Evolutionary conservation across 345 rosid species (phyloP).

Genomic region (Syzygium oleosum): DNA sequence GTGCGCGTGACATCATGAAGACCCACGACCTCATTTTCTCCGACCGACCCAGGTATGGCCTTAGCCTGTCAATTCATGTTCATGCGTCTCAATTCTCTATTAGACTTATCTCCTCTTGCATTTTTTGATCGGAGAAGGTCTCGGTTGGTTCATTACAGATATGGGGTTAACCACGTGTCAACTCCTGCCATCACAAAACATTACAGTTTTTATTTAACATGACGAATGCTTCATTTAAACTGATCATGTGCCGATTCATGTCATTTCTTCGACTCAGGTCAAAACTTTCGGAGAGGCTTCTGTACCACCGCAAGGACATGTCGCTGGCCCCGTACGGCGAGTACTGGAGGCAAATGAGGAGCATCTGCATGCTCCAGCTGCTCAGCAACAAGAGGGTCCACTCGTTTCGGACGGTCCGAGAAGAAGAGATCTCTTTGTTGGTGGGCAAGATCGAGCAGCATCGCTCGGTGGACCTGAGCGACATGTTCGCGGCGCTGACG

Average conservation of each 20-base stretch:
- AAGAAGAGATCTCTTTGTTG: conserved; percentile 28
- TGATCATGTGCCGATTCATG: background rate
- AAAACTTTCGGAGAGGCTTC: conserved; percentile 7
- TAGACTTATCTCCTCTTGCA: background rate
- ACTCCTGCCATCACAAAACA: background rate
- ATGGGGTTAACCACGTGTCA: background rate
- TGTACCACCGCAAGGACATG: conserved; percentile 27
- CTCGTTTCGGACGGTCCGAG: conserved; percentile 23
- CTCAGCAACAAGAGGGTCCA: conserved; percentile 42
- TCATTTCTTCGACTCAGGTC: conserved; percentile 19
- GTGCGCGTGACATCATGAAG: conserved; percentile 37
- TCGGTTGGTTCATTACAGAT: background rate
- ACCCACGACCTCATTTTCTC: conserved; percentile 44
- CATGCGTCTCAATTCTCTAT: background rate
- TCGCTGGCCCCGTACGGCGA: conserved; percentile 45
- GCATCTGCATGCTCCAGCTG: conserved; percentile 34
- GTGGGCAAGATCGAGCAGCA: conserved; percentile 11
- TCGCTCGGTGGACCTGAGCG: conserved; percentile 28
- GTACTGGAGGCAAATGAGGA: conserved; percentile 63
- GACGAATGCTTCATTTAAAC: background rate
- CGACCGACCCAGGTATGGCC: conserved; percentile 20
- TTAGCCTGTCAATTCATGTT: background rate
- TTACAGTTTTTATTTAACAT: background rate
- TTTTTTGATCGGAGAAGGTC: background rate
- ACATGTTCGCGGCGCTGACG: conserved; percentile 7